These are phyloP conservation scores for Luffa acutangula DNA, from an alignment of 306 rosid genomes.

Conservation along the genomic window DNA sequence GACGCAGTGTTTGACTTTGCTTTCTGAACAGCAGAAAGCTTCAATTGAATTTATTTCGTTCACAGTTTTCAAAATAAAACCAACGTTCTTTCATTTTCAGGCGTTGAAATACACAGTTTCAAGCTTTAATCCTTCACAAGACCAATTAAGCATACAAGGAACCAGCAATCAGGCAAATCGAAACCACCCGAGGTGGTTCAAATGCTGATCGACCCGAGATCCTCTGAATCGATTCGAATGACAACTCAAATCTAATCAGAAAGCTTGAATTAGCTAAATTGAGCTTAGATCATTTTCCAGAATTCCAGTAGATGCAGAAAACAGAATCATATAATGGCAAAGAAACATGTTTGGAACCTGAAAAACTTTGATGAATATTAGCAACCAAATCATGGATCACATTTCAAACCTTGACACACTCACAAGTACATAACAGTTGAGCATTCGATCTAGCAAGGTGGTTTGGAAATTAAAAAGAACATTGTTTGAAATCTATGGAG, in stretches of 20 bases:
- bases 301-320: neutral
- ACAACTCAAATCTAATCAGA: neutral
- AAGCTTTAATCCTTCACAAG: neutral
- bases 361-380: neutral
- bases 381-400: neutral
- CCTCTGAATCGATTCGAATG: neutral
- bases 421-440: neutral
- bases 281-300: neutral
- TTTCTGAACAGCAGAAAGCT: neutral
- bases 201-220: too few species aligned
- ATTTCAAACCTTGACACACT: neutral
- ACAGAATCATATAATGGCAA: neutral
- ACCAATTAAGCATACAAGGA: too few species aligned
- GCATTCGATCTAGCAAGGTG: neutral
- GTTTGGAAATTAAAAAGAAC: neutral
- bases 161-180: too few species aligned
- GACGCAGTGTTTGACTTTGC: neutral
- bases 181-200: neutral
- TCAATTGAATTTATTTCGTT: neutral
- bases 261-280: neutral
- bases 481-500: slow-evolving; percentile 35
- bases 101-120: neutral
- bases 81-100: neutral
- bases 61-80: neutral
- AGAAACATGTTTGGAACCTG: neutral